Evolutionary conservation across 805 yeast genomes (phyloP).

Genomic region (Yamadazyma paraphyllophila): DNA sequence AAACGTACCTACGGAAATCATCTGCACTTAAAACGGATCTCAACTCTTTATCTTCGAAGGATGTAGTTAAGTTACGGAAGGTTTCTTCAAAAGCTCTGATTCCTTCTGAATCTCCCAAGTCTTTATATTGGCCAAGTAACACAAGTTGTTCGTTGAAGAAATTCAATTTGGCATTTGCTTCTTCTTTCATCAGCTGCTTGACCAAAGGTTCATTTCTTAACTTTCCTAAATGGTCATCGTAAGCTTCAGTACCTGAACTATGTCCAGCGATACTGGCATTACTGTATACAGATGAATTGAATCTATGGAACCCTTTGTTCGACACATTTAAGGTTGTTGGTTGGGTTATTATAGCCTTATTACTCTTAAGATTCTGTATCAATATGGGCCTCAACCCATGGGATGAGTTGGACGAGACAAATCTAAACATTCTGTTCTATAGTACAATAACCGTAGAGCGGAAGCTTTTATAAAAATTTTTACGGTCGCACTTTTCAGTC

Average conservation of each 20-base stretch:
- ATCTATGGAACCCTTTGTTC: slow-evolving; percentile 17
- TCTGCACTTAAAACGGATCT: slow-evolving; percentile 16
- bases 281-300: slow-evolving; percentile 16
- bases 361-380: slow-evolving; percentile 36
- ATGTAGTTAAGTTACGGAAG: slow-evolving; percentile 16
- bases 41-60: slow-evolving; percentile 22
- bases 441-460: too few relatives aligned
- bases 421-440: slow-evolving; percentile 31
- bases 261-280: not conserved
- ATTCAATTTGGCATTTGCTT: slow-evolving; percentile 19
- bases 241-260: not conserved
- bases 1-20: slow-evolving; percentile 24
- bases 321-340: slow-evolving; percentile 5
- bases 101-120: slow-evolving; percentile 16
- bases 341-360: slow-evolving; percentile 15
- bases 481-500: slow-evolving; percentile 2
- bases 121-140: slow-evolving; percentile 19
- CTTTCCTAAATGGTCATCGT: slow-evolving; percentile 19
- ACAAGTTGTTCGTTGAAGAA: slow-evolving; percentile 30
- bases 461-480: not conserved
- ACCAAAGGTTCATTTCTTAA: slow-evolving; percentile 24
- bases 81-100: slow-evolving; percentile 18
- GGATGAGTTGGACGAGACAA: slow-evolving; percentile 36
- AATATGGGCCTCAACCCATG: slow-evolving; percentile 36
- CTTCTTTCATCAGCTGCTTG: slow-evolving; percentile 19